Percentiles rank a stretch among this genome's conserved stretches.
phyloP scores from a whole-genome alignment of 225 moss, liverwort and hornwort genomes.

The Marchantia polymorpha region DNA sequence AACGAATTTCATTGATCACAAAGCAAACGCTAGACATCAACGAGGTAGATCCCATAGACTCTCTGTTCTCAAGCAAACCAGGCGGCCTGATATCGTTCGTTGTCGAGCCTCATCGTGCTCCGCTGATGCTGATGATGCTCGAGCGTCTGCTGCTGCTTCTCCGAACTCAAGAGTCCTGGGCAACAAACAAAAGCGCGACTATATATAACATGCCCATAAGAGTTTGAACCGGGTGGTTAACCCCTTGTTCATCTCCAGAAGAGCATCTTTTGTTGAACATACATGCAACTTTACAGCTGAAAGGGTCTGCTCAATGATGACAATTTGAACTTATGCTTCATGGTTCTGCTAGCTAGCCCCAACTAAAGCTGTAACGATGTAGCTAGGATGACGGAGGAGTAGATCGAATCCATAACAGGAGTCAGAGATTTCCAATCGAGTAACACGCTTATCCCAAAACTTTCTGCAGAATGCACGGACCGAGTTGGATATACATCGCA shows the following conservation, averaged over 20 bases:
- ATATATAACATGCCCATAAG: neutral
- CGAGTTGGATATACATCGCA: conserved; percentile 1
- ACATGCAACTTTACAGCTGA: conserved; percentile 18
- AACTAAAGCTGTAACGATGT: conserved; percentile 7
- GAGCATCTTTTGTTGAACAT: conserved; percentile 12
- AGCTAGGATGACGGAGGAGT: conserved; percentile 11
- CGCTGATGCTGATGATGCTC: neutral
- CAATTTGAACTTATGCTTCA: conserved; percentile 12
- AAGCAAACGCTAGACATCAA: neutral
- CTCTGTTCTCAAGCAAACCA: neutral
- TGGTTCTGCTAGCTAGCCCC: conserved; percentile 12
- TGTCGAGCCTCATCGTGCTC: neutral
- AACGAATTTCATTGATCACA: neutral
- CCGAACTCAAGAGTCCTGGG: neutral
- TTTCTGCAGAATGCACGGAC: conserved; percentile 10
- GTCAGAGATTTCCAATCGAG: conserved; percentile 3
- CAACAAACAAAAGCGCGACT: neutral
- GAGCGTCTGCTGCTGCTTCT: neutral
- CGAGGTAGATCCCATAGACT: neutral
- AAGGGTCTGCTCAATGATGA: conserved; percentile 12
- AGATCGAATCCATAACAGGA: conserved; percentile 5
- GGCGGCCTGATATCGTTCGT: neutral
- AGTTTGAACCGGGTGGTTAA: neutral
- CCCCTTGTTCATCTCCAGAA: neutral
- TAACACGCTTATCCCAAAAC: conserved; percentile 14